Evolutionary conservation across 1,284 basidiomycete species (phyloP).

Genomic region (Ustanciosporium gigantosporum): DNA sequence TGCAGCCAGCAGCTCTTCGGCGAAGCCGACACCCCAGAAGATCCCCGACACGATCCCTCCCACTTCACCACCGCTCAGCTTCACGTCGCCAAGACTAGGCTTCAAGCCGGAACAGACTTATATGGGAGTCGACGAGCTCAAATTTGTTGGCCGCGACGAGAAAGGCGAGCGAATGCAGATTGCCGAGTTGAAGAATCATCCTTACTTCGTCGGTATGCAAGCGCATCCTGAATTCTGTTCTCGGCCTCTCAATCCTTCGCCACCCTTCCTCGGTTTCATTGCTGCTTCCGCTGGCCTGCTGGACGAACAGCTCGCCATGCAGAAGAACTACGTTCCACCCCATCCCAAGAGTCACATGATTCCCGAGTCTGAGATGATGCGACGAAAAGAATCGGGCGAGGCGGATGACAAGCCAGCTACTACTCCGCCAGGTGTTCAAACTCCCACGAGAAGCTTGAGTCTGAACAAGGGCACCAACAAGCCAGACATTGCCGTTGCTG

Average conservation of each 20-base stretch:
- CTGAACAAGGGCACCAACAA: conserved; percentile 12
- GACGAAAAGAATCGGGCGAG: conserved; percentile 33
- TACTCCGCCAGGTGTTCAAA: conserved; percentile 39
- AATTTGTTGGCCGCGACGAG: conserved; percentile 90
- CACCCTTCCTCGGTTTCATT: conserved; percentile 94
- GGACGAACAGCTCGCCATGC: conserved; percentile 74
- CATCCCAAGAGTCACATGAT: conserved; percentile 63
- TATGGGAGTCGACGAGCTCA: conserved; percentile 38
- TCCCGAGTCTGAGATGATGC: conserved; percentile 41
- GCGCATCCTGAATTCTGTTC: conserved; percentile 99
- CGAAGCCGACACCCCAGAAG: conserved; percentile 17
- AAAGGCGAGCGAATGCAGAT: conserved; percentile 97
- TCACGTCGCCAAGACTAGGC: conserved; percentile 24
- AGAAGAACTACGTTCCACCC: conserved; percentile 67
- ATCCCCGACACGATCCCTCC: conserved; percentile 23
- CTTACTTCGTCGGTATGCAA: conserved; percentile 92
- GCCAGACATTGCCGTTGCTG: conserved; percentile 27
- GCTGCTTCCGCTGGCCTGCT: conserved; percentile 78
- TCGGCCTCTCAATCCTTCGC: conserved; percentile 95
- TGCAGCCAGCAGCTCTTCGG: conserved; percentile 43
- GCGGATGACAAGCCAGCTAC: conserved; percentile 36
- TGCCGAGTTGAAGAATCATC: conserved; percentile 84
- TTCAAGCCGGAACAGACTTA: conserved; percentile 5
- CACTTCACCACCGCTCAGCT: conserved; percentile 20
- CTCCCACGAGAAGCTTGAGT: conserved; percentile 33